These are phyloP conservation scores for Corymbia maculata DNA, from an alignment of 345 rosid genomes.

Conservation along the genomic window DNA sequence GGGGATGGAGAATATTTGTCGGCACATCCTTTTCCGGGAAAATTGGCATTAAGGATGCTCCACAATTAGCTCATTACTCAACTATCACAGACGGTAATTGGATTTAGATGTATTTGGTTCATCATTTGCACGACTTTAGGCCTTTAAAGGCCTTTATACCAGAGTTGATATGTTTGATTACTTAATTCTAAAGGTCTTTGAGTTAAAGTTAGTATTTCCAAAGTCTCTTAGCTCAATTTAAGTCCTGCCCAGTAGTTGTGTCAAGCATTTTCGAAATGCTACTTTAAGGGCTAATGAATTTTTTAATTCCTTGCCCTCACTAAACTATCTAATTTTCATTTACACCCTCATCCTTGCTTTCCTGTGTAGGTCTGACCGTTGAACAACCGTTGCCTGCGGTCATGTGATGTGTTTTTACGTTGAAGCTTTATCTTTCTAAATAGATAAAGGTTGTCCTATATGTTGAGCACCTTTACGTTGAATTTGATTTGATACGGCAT, in stretches of 20 bases:
- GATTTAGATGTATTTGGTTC: background rate
- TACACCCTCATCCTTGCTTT: background rate
- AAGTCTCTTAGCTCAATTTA: background rate
- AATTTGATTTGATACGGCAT: background rate
- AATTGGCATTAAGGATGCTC: background rate
- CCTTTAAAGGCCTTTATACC: background rate
- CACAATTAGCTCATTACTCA: background rate
- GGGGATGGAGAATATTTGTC: background rate
- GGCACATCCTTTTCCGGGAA: background rate
- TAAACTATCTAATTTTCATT: background rate
- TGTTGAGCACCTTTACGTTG: background rate
- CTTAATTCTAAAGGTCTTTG: background rate
- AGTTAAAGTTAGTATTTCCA: background rate
- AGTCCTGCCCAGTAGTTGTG: rapidly evolving
- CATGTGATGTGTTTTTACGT: background rate
- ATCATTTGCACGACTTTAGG: background rate
- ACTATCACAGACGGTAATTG: background rate
- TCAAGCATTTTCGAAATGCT: rapidly evolving
- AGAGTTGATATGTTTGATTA: background rate
- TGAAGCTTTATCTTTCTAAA: background rate
- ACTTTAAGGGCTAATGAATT: background rate
- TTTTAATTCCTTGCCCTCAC: background rate
- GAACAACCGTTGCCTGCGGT: too few relatives aligned
- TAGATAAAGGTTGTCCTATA: background rate
- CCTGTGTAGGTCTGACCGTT: rapidly evolving